These are phyloP conservation scores for Thielaviopsis ethacetica DNA, from an alignment of 2,329 filamentous ascomycete genomes.

Conservation along the genomic window DNA sequence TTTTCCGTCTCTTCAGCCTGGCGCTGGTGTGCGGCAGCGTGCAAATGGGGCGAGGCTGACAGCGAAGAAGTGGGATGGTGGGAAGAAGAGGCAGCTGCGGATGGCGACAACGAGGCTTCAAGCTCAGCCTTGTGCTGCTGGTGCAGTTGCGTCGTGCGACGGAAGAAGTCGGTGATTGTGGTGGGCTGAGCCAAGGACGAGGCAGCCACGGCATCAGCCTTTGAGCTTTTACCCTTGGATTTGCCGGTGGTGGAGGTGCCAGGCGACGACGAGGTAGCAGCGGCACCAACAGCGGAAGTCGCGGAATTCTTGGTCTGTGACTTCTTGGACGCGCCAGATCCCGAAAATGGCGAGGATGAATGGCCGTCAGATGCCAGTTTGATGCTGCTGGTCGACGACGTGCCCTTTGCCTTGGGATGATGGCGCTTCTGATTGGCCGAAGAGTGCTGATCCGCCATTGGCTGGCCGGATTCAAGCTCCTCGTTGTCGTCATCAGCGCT, in stretches of 20 bases:
- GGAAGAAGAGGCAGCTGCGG: neutral
- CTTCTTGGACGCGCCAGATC: neutral
- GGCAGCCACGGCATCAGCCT: neutral
- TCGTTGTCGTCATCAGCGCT: neutral
- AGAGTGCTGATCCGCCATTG: conserved; percentile 8
- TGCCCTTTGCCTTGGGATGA: conserved; percentile 3
- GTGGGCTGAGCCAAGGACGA: neutral
- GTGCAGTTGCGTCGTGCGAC: conserved; percentile 8
- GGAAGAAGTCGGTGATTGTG: conserved; percentile 7
- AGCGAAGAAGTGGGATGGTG: neutral
- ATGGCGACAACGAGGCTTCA: neutral
- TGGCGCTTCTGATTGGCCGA: conserved; percentile 7
- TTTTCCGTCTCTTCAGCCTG: conserved; percentile 8
- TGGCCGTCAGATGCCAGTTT: neutral
- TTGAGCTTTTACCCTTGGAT: neutral
- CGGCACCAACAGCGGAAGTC: neutral
- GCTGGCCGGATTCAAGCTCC: neutral
- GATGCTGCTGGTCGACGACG: neutral
- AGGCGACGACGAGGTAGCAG: neutral
- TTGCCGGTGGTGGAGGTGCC: neutral
- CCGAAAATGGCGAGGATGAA: too few relatives aligned
- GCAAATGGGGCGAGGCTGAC: neutral
- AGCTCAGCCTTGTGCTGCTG: conserved; percentile 4
- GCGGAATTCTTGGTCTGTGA: neutral
- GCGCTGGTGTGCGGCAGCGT: neutral